Evolutionary conservation across 2,329 filamentous ascomycete genomes (phyloP), one percentile per base, ranked within the genome.

Genomic region (Pyrenophora teres): DNA sequence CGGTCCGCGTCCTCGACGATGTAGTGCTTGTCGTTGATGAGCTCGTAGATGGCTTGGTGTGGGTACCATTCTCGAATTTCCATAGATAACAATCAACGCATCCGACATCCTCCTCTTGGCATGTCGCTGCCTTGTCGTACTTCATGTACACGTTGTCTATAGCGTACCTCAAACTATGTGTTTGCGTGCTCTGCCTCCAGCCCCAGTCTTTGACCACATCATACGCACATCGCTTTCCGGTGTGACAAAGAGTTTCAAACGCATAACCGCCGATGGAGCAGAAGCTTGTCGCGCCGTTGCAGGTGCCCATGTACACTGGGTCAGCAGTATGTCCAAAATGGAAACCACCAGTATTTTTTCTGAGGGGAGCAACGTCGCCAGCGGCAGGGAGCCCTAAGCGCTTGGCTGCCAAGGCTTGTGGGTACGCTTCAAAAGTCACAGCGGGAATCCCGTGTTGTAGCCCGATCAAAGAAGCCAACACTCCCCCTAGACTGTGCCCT

Each of bases 161-260:
- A 4, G 70, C 64, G 36, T 73, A 72, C 33, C 65, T 54, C 13
- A 73, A 49, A 27, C 68, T 62, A 45, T 73, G 70, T 0, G 65
- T 66, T 21, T 57, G 54, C 5, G 69, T 72, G 48, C 65, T 71
- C 37, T 67, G 70, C 36, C 69, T 58, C 70, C 70, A 73, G 6
- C 69, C 68, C 64, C 64, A 69, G 42, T 73, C 70, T 51, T 71
- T 70, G 35, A 73, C 70, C 7, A 72, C 69, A 48, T 73, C 70
- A 38, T 73, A 73, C 2, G 63, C 60, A 39, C 70, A 73, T 18
- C 65, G 62, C 48, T 67, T 71, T 7, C 70, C 70, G 6, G 70
- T 71, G 50, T 73, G 70, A 38, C 70, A 73, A 1, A 69, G 35
- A 0, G 70, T 72, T 48, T 73, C 70, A 33, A 73, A 72, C 1